phyloP scores from a whole-genome alignment of 2,329 filamentous ascomycete species.

The Epichloe glyceriae region DNA sequence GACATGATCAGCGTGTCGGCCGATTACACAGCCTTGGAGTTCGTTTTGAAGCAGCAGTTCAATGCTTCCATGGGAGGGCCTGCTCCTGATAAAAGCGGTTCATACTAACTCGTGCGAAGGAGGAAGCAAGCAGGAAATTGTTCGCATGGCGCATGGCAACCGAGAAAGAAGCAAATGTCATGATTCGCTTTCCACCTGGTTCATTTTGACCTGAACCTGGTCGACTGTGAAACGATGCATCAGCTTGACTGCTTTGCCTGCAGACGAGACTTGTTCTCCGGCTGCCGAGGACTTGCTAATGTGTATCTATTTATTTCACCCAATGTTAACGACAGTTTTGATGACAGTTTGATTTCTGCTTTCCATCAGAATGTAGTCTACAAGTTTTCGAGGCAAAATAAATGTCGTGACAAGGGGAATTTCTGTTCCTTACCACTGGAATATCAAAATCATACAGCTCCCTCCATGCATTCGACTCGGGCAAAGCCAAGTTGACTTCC shows the following conservation, averaged over 20 bases:
- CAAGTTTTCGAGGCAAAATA: no score
- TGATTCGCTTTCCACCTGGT: conserved; percentile 32
- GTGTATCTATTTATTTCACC: conserved; percentile 34
- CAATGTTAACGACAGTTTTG: background rate
- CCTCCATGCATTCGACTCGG: conserved; percentile 52
- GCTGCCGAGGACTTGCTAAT: conserved; percentile 43
- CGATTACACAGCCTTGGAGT: conserved; percentile 39
- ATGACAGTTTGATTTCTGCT: no score
- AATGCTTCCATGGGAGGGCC: conserved; percentile 30
- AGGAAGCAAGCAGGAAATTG: no score
- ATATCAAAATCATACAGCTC: conserved; percentile 71
- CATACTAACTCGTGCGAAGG: conserved; percentile 22
- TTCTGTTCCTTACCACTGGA: conserved; percentile 47
- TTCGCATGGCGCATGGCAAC: background rate
- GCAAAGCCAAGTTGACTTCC: conserved; percentile 58
- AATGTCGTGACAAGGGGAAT: background rate
- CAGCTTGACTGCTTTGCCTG: conserved; percentile 51
- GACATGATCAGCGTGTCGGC: conserved; percentile 48
- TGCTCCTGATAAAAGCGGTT: conserved; percentile 23
- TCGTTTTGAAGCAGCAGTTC: conserved; percentile 30
- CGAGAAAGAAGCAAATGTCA: background rate
- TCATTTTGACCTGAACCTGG: conserved; percentile 57
- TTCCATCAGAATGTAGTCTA: no score
- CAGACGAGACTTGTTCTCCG: conserved; percentile 39
- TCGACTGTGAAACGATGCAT: conserved; percentile 65